Percentiles rank a stretch among this genome's conserved stretches.
Evolutionary conservation across 2,329 filamentous ascomycete genomes (phyloP).

Genomic region (Fusarium scirpi): DNA sequence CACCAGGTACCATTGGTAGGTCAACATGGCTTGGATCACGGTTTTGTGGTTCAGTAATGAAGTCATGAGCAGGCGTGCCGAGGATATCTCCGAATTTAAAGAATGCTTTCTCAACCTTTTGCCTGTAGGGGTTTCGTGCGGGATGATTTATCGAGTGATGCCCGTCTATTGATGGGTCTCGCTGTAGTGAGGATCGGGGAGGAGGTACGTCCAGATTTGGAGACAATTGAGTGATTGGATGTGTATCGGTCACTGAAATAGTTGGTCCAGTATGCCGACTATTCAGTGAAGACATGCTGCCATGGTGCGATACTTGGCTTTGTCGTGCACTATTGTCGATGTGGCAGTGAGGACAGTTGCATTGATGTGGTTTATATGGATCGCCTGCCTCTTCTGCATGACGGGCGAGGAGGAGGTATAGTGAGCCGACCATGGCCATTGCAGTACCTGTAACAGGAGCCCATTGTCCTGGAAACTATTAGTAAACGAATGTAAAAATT

Average conservation of each 20-base stretch:
- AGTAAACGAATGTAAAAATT: not conserved
- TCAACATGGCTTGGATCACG: conserved; percentile 4
- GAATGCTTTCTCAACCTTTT: conserved; percentile 58
- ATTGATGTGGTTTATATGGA: not conserved
- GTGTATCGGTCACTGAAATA: not conserved
- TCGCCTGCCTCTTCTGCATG: conserved; percentile 17
- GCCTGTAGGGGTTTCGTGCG: conserved; percentile 46
- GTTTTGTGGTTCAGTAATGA: conserved; percentile 25
- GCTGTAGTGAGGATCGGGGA: not conserved
- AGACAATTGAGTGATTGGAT: not conserved
- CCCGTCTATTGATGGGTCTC: not conserved
- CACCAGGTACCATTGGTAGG: conserved; percentile 20
- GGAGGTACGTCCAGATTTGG: not conserved
- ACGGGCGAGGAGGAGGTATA: conserved; percentile 64
- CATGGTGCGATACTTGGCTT: not conserved
- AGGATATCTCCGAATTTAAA: conserved; percentile 59
- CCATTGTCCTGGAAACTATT: conserved; percentile 63
- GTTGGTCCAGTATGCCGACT: not conserved
- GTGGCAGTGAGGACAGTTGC: conserved; percentile 29
- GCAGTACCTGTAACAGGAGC: conserved; percentile 68
- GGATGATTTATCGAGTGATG: conserved; percentile 35
- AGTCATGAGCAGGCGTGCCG: conserved; percentile 60
- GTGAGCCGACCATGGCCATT: conserved; percentile 68
- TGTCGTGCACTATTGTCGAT: not conserved
- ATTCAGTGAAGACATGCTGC: not conserved